Conservation (phyloP, 139 green algal genomes). For the Tetratostichococcus sp. region DNA sequence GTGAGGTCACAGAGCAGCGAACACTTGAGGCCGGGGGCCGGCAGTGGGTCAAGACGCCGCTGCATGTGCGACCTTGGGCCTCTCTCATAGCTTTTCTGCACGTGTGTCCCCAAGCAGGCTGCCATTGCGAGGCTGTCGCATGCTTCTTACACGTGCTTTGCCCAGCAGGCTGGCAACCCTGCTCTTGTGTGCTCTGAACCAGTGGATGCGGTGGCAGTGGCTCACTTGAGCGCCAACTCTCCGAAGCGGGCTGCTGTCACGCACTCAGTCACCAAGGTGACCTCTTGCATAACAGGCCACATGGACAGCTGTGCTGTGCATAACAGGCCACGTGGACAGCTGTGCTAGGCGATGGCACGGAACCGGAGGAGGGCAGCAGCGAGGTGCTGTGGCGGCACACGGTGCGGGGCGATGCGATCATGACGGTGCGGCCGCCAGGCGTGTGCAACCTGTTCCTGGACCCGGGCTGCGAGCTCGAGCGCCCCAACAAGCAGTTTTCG, state of each 20-base stretch:
- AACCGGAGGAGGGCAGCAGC: no score
- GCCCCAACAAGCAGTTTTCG: neutral
- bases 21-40: neutral
- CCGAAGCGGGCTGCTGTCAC: no score
- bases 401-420: neutral
- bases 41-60: neutral
- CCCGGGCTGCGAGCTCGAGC: neutral
- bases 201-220: no score
- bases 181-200: no score
- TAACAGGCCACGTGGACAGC: neutral
- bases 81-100: no score
- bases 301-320: neutral
- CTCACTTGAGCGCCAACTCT: no score
- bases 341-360: neutral
- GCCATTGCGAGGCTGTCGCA: no score
- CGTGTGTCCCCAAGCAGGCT: no score
- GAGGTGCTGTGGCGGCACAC: neutral
- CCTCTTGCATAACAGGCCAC: neutral
- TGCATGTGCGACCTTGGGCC: no score
- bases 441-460: neutral
- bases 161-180: no score
- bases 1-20: no score
- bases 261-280: neutral
- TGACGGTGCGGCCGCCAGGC: neutral
- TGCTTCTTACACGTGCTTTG: no score